A percentile compares a stretch with the other conserved stretches of the same genome.
phyloP scores from a whole-genome alignment of 2,329 filamentous ascomycete genomes.

The Endocalyx cinctus region DNA sequence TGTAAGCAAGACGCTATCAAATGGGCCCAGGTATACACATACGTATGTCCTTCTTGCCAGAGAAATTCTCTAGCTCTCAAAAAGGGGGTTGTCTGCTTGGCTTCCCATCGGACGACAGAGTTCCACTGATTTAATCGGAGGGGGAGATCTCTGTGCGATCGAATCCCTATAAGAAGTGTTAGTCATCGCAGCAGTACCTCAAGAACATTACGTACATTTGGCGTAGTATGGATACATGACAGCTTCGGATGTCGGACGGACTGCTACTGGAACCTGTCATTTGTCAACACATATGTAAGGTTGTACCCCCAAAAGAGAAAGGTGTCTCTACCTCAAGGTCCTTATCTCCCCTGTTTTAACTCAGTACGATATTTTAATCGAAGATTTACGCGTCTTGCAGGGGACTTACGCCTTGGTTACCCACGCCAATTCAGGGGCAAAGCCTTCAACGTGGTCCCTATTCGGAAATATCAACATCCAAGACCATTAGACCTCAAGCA shows the following conservation, averaged over 20 bases:
- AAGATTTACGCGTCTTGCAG: conserved; percentile 5
- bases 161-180: conserved; percentile 62
- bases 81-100: conserved; percentile 87
- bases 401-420: conserved; percentile 70
- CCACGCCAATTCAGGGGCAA: conserved; percentile 88
- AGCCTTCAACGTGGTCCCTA: conserved; percentile 98
- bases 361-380: conserved; percentile 22
- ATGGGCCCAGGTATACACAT: conserved; percentile 1
- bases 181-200: conserved; percentile 65
- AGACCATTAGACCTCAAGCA: too few relatives aligned
- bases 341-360: conserved; percentile 67
- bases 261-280: conserved; percentile 57
- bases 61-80: conserved; percentile 90
- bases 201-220: conserved; percentile 37
- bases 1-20: conserved; percentile 2
- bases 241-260: conserved; percentile 65
- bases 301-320: too few relatives aligned
- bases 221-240: conserved; percentile 23
- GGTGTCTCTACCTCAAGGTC: conserved; percentile 61
- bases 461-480: conserved; percentile 32
- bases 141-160: conserved; percentile 90
- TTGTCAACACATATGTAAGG: too few relatives aligned
- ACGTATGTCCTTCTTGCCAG: conserved; percentile 91
- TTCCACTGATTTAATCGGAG: conserved; percentile 98
- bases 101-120: conserved; percentile 88